Evolutionary conservation across 177 flowering plant genomes (phyloP).

Genomic region (Telopea speciosissima): DNA sequence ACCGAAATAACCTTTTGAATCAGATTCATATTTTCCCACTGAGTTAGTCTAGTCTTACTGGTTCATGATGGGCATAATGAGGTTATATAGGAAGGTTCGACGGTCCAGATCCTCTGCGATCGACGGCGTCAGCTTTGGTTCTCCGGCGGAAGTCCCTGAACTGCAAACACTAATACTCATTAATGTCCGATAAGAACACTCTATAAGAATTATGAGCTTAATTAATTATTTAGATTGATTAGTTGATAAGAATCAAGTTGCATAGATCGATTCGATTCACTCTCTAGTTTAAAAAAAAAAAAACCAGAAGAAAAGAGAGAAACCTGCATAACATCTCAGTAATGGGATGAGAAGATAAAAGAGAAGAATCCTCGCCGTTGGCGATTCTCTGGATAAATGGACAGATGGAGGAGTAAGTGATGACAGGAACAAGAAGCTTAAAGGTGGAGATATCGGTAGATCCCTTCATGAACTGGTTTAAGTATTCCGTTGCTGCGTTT

Average conservation of each 20-base stretch:
- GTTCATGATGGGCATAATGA: slow-evolving; percentile 75
- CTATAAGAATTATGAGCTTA: too few species aligned
- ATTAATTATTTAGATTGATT: too few species aligned
- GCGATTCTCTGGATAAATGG: slow-evolving; percentile 69
- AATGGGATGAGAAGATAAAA: slow-evolving; percentile 56
- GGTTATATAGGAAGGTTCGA: slow-evolving; percentile 67
- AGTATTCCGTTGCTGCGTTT: slow-evolving; percentile 57
- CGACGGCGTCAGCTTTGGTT: slow-evolving; percentile 78
- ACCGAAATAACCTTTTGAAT: too few species aligned
- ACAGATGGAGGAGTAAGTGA: slow-evolving; percentile 39
- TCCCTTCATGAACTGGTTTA: slow-evolving; percentile 44
- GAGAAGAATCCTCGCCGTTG: slow-evolving; percentile 58
- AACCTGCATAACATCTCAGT: slow-evolving; percentile 80
- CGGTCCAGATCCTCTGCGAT: slow-evolving; percentile 77
- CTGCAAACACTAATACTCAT: slow-evolving; percentile 26
- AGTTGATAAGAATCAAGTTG: too few species aligned
- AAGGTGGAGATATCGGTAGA: slow-evolving; percentile 34
- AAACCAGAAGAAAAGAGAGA: slow-evolving; percentile 9
- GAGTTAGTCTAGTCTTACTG: slow-evolving; percentile 30
- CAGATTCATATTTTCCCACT: too few species aligned
- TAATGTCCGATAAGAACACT: too few species aligned
- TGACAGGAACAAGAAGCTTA: slow-evolving; percentile 51
- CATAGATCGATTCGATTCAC: too few species aligned
- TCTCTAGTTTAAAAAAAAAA: too few species aligned
- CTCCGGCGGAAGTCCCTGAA: slow-evolving; percentile 85